A percentile compares a stretch with the other conserved stretches of the same genome.
Evolutionary conservation across 164 flowering plant species (phyloP).

Genomic region (Macadamia integrifolia): DNA sequence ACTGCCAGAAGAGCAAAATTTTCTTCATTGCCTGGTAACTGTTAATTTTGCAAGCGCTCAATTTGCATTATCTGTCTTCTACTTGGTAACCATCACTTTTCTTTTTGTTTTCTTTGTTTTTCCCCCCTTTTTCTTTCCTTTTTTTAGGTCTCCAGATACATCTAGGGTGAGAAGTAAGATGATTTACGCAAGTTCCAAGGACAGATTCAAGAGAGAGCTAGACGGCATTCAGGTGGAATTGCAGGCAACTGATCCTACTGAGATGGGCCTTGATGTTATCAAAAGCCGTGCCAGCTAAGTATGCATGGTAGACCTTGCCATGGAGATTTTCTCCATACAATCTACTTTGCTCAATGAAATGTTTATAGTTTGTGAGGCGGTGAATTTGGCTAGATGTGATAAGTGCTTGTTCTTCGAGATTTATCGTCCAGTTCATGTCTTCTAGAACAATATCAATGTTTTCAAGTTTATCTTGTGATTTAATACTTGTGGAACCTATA

Average conservation of each 20-base stretch:
- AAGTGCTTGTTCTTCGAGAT: constrained; percentile 27
- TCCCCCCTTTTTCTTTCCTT: not conserved
- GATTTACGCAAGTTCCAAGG: constrained; percentile 60
- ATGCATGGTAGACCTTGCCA: constrained; percentile 4
- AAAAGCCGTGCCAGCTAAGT: constrained; percentile 41
- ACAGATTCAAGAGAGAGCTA: constrained; percentile 53
- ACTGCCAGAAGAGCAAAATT: constrained; percentile 61
- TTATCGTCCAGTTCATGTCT: constrained; percentile 19
- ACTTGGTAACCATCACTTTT: too few species aligned
- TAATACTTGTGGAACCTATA: constrained; percentile 35
- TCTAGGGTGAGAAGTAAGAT: constrained; percentile 57
- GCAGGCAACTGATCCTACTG: constrained; percentile 57
- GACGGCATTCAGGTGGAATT: constrained; percentile 58
- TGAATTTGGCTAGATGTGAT: constrained; percentile 34
- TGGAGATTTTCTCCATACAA: constrained; percentile 20
- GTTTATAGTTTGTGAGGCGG: constrained; percentile 41
- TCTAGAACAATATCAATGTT: constrained; percentile 22
- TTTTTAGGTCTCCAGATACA: constrained; percentile 47
- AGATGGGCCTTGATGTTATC: constrained; percentile 53
- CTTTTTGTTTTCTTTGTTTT: too few species aligned
- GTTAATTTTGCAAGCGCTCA: not conserved
- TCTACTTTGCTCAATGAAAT: constrained; percentile 31
- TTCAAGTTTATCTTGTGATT: constrained; percentile 31
- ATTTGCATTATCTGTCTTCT: not conserved
- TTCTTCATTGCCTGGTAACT: constrained; percentile 70